Conservation (phyloP, 306 rosid genomes). For the Ochetophila trinervis region DNA sequence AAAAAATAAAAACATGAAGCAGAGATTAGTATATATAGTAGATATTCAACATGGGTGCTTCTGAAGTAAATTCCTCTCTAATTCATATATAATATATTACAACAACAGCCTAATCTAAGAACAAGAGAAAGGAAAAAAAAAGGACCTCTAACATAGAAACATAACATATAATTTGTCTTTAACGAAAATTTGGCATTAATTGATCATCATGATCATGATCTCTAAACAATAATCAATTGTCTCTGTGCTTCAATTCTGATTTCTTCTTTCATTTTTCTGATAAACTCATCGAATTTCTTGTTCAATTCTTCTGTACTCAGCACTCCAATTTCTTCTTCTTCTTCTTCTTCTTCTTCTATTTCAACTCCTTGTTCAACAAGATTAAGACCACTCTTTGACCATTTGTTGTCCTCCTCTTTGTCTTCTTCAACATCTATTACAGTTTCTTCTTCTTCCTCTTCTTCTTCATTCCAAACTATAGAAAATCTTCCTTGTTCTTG, state of each 20-base stretch:
- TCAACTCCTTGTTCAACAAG: constrained; percentile 31
- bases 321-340: constrained; percentile 36
- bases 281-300: constrained; percentile 77
- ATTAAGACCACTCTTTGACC: constrained; percentile 14
- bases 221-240: constrained; percentile 46
- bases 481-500: constrained; percentile 9
- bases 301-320: constrained; percentile 73
- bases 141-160: constrained; percentile 1
- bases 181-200: background rate
- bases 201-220: no score
- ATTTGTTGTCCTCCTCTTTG: constrained; percentile 7
- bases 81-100: background rate
- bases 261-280: constrained; percentile 70
- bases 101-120: background rate
- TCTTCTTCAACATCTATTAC: constrained; percentile 17
- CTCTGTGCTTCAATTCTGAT: constrained; percentile 60
- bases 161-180: background rate
- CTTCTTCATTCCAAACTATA: constrained; percentile 27
- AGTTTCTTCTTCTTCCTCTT: constrained; percentile 36
- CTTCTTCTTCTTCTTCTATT: constrained; percentile 41
- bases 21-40: no score
- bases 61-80: no score
- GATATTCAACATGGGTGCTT: no score
- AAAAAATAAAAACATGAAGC: no score
- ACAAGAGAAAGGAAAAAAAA: background rate